phyloP scores from a whole-genome alignment of 2,329 filamentous ascomycete species.

The Cercospora sojina region DNA sequence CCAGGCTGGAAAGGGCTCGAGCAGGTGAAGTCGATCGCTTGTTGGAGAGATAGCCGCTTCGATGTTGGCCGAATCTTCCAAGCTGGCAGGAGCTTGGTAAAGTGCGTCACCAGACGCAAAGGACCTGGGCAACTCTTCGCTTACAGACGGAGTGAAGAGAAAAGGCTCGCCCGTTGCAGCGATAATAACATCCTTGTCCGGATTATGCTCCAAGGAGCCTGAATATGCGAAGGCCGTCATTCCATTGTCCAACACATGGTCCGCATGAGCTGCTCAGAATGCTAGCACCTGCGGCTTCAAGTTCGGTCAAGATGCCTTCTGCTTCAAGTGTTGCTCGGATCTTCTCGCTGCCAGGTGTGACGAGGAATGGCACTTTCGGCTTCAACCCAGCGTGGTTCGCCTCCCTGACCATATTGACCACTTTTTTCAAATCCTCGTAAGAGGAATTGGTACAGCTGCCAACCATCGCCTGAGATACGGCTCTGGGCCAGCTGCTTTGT shows the following conservation, averaged over 20 bases:
- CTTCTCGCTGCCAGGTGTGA: conserved; percentile 94
- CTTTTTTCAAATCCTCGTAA: conserved; percentile 87
- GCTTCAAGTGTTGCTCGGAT: conserved; percentile 88
- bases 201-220: conserved; percentile 87
- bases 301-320: conserved; percentile 72
- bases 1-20: conserved; percentile 81
- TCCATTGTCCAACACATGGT: conserved; percentile 68
- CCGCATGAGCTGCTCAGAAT: conserved; percentile 92
- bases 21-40: conserved; percentile 90
- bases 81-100: conserved; percentile 84
- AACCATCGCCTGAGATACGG: conserved; percentile 92
- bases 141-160: conserved; percentile 73
- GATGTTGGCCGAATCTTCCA: conserved; percentile 66
- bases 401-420: conserved; percentile 84
- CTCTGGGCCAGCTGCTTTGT: conserved; percentile 90
- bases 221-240: conserved; percentile 76
- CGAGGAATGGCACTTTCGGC: conserved; percentile 86
- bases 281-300: conserved; percentile 91
- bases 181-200: conserved; percentile 73
- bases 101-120: conserved; percentile 81
- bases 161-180: conserved; percentile 96
- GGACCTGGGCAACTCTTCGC: conserved; percentile 78
- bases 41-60: conserved; percentile 77
- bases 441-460: conserved; percentile 95
- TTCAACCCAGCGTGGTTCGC: conserved; percentile 89